Base-by-base conservation (phyloP, 202 grass and related monocot species). In the Sporobolus alterniflorus region DNA sequence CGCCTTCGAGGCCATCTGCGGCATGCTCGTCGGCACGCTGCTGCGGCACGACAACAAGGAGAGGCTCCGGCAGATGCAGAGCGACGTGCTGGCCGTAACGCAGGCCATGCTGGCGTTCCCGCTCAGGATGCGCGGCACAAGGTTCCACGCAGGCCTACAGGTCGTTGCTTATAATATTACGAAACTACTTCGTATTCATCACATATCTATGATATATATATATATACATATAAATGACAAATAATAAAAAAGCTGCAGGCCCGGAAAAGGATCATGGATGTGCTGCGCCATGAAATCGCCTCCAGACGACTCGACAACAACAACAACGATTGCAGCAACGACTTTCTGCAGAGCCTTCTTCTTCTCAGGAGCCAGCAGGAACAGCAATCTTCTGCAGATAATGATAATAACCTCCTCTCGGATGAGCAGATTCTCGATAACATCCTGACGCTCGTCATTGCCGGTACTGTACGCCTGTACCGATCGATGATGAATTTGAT, bases 371-470 rank as follows among this genome's bases (percentile, higher is more conserved):
- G 78, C 75, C 36, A 39, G 36, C 36, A n/a, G n/a, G n/a, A n/a
- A 66, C 9, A 18, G 47, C 47, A 17, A 18, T 18, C 15, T 13
- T 17, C 47, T 18, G 47, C 14, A 49, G 47, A 13, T 17, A 15
- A 16, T 17, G 47, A 13, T 17, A 15, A 16, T 17, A 15, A 49
- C 54, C 42, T 82, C 20, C 61, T 88, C 34, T 88, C 78, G 5
- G 95, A 95, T 32, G 79, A 93, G 46, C 95, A 95, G 73, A 95
- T 98, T 64, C 15, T 82, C 14, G 95, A 98, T 7, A 98, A 98
- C 83, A 95, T 98, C 41, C 77, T 98, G 61, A 95, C 95, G 60
- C 90, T 98, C 49, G 91, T 98, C 71, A 98, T 98, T 71, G 92
- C 95, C 11, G 92, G 94, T 97, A 73, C 11, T 5, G 30, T 6